A percentile compares a stretch with the other conserved stretches of the same genome.
Evolutionary conservation across 1,139 yeast genomes (phyloP).

Genomic region (Debaryomyces sp.): DNA sequence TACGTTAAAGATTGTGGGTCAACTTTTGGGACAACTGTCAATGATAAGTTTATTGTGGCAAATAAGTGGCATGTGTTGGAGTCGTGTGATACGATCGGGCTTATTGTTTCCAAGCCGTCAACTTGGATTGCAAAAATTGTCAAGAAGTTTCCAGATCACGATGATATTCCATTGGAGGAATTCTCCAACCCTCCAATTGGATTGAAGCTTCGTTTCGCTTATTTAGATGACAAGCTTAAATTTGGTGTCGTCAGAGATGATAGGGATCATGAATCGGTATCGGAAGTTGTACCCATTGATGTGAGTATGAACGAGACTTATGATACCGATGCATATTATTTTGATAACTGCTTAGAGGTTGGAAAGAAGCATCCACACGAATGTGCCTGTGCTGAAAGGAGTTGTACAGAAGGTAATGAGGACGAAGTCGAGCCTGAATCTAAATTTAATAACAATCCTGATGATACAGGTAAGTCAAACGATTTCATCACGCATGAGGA

Average conservation of each 20-base stretch:
- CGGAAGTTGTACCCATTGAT: neutral
- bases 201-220: conserved; percentile 24
- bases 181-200: conserved; percentile 30
- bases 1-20: conserved; percentile 34
- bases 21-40: conserved; percentile 45
- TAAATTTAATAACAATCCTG: neutral
- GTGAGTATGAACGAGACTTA: neutral
- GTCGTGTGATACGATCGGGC: conserved; percentile 32
- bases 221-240: conserved; percentile 12
- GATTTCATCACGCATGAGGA: neutral
- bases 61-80: conserved; percentile 20
- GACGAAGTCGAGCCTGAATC: neutral
- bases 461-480: neutral
- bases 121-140: conserved; percentile 20
- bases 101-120: conserved; percentile 36
- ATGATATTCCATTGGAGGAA: conserved; percentile 22
- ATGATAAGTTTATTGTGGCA: conserved; percentile 28
- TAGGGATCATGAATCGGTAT: neutral
- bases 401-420: neutral
- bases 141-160: conserved; percentile 10
- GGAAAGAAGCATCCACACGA: neutral
- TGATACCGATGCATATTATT: neutral
- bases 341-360: neutral
- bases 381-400: neutral
- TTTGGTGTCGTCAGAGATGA: neutral